Percentiles rank a stretch among this genome's conserved stretches.
These are phyloP conservation scores for Pseudopyrenochaeta lycopersici DNA, from an alignment of 2,329 filamentous ascomycete species.

Conservation along the genomic window DNA sequence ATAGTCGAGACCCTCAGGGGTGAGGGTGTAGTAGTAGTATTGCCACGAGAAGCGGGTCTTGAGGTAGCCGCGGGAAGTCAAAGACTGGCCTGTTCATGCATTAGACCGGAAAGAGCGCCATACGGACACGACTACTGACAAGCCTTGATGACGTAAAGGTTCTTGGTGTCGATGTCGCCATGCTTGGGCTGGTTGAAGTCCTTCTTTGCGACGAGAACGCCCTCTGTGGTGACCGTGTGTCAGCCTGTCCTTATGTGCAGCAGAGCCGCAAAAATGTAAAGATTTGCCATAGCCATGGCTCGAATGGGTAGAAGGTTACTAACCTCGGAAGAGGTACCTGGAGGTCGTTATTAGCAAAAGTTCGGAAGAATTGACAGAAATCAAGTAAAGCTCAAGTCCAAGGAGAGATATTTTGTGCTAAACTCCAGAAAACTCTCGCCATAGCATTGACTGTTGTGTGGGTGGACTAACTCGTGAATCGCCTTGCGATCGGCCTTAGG, in stretches of 20 bases:
- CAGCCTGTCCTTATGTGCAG: conserved; percentile 53
- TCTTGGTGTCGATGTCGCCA: conserved; percentile 98
- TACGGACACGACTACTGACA: conserved; percentile 52
- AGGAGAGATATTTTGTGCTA: conserved; percentile 40
- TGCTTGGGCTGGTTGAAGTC: conserved; percentile 99
- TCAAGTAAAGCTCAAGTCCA: conserved; percentile 34
- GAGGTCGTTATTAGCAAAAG: conserved; percentile 28
- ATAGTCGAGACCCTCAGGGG: conserved; percentile 99
- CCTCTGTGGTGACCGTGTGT: conserved; percentile 64
- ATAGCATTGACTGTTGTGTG: conserved; percentile 21
- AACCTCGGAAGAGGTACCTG: conserved; percentile 56
- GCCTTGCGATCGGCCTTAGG: conserved; percentile 99
- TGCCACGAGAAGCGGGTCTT: conserved; percentile 95
- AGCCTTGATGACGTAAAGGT: conserved; percentile 99
- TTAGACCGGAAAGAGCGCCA: conserved; percentile 17
- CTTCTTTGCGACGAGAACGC: conserved; percentile 96
- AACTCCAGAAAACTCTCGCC: conserved; percentile 36
- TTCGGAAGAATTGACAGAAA: conserved; percentile 17
- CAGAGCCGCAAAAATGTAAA: conserved; percentile 41
- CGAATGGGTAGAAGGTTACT: conserved; percentile 40
- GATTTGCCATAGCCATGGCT: conserved; percentile 51
- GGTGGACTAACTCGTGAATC: conserved; percentile 97
- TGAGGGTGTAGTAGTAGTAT: conserved; percentile 97
- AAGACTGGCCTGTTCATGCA: conserved; percentile 73
- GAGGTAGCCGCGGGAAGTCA: conserved; percentile 97